phyloP scores from a whole-genome alignment of 2,329 filamentous ascomycete genomes.

The Paraconiothyrium sp. region DNA sequence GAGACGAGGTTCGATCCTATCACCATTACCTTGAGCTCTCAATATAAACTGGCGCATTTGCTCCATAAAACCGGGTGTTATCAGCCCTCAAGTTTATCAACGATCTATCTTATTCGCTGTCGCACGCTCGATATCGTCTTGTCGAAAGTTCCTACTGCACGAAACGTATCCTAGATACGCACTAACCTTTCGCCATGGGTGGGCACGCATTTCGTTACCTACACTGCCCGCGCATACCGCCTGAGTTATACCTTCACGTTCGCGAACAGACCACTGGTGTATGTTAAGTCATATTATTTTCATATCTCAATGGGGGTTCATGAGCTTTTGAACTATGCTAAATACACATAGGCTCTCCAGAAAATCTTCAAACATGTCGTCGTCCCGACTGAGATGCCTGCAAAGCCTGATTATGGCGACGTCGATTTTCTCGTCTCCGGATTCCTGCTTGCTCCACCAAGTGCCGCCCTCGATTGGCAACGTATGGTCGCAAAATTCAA shows the following conservation, averaged over 20 bases:
- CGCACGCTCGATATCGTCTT: no score
- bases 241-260: slow-evolving; percentile 26
- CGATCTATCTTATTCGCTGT: no score
- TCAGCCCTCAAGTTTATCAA: no score
- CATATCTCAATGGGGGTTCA: no score
- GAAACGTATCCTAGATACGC: no score
- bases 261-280: slow-evolving; percentile 22
- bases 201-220: slow-evolving; percentile 37
- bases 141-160: no score
- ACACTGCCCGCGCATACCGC: slow-evolving; percentile 34
- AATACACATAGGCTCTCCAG: slow-evolving; percentile 17
- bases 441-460: slow-evolving; percentile 14
- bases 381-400: slow-evolving; percentile 37
- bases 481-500: slow-evolving; percentile 27
- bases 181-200: slow-evolving; percentile 29
- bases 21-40: no score
- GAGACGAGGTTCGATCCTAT: no score
- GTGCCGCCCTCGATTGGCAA: slow-evolving; percentile 24
- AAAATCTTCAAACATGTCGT: slow-evolving; percentile 35
- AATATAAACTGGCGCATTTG: no score
- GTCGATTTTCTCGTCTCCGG: slow-evolving; percentile 37
- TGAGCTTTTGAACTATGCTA: not conserved
- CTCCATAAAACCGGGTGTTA: no score
- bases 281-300: not conserved
- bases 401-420: slow-evolving; percentile 35